Evolutionary conservation across 2,329 filamentous ascomycete species (phyloP).

Genomic region (Paracoccidioides lutzii): DNA sequence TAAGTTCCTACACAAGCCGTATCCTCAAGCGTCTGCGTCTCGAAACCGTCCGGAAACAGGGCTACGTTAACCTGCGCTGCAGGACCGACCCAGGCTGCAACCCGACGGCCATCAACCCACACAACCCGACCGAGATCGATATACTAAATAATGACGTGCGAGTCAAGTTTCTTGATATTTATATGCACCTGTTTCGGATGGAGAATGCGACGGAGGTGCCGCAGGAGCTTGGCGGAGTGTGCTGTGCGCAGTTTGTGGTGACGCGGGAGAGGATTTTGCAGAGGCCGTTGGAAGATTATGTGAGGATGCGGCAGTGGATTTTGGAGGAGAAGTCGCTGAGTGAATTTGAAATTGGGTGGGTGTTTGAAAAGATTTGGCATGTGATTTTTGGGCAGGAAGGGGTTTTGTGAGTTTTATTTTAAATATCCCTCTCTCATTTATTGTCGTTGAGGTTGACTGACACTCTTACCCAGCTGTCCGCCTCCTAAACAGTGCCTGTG

Average conservation of each 20-base stretch:
- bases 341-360: constrained; percentile 44
- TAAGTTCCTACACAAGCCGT: constrained; percentile 38
- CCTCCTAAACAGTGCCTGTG: constrained; percentile 1
- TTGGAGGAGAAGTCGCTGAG: constrained; percentile 29
- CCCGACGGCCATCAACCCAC: constrained; percentile 17
- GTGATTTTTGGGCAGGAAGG: constrained; percentile 36
- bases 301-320: constrained; percentile 47
- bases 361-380: constrained; percentile 56
- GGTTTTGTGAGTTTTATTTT: constrained; percentile 24
- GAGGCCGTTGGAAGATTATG: constrained; percentile 41
- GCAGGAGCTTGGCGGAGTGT: constrained; percentile 39
- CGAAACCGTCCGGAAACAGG: constrained; percentile 39
- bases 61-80: constrained; percentile 51
- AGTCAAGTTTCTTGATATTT: constrained; percentile 14
- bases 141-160: constrained; percentile 14
- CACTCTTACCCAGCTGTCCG: constrained; percentile 4
- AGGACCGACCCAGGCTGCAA: constrained; percentile 45
- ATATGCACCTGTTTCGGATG: constrained; percentile 18
- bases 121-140: constrained; percentile 15
- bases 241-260: constrained; percentile 54
- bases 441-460: background rate
- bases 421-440: no score
- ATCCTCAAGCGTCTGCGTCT: constrained; percentile 35
- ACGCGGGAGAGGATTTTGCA: constrained; percentile 39
- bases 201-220: constrained; percentile 12